phyloP scores from a whole-genome alignment of 768 basidiomycete species.

The Amanita pseudoporphyria region DNA sequence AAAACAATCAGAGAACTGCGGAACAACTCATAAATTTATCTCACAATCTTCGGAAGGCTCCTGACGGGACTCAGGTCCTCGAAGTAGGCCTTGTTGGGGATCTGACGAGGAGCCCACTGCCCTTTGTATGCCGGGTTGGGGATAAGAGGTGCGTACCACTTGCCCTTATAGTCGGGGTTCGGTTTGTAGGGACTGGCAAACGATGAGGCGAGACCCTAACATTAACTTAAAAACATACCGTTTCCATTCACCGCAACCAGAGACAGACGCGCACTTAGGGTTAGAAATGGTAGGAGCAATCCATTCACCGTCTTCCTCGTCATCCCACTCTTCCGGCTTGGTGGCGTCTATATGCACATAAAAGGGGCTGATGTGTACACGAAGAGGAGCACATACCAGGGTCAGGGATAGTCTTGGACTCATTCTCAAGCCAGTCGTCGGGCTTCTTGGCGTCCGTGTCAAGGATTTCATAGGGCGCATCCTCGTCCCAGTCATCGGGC shows the following conservation, averaged over 20 bases:
- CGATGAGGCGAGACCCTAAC: not conserved
- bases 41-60: constrained; percentile 75
- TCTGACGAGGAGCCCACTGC: constrained; percentile 85
- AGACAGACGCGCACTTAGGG: constrained; percentile 81
- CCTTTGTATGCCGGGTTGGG: constrained; percentile 98
- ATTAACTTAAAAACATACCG: constrained; percentile 31
- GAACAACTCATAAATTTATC: constrained; percentile 16
- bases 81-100: constrained; percentile 85
- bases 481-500: constrained; percentile 98
- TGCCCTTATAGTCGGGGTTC: constrained; percentile 96
- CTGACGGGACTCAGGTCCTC: constrained; percentile 81
- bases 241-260: constrained; percentile 96
- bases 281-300: constrained; percentile 83
- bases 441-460: constrained; percentile 88
- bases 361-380: not conserved
- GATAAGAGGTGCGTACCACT: constrained; percentile 91
- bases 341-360: constrained; percentile 47
- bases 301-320: constrained; percentile 99
- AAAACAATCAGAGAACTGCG: constrained; percentile 5
- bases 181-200: constrained; percentile 63
- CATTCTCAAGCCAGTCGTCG: constrained; percentile 92
- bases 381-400: constrained; percentile 44
- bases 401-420: constrained; percentile 72
- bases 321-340: constrained; percentile 99
- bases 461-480: constrained; percentile 83